These are phyloP conservation scores for Sodiomyces alkalinus DNA, from an alignment of 2,329 filamentous ascomycete genomes.

Conservation along the genomic window DNA sequence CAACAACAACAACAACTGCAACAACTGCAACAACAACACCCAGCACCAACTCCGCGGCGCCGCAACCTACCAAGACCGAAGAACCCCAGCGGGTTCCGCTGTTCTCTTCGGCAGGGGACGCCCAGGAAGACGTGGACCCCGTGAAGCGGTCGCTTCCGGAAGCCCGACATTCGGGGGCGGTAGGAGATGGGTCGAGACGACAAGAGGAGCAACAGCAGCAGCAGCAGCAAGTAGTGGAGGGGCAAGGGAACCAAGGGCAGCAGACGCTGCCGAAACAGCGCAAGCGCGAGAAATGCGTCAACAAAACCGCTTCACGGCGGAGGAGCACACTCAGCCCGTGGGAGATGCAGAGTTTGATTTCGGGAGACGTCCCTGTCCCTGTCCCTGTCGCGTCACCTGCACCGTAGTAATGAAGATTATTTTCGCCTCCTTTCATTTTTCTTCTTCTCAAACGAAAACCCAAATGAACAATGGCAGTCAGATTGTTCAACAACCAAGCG, in stretches of 20 bases:
- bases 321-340: constrained; percentile 62
- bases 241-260: constrained; percentile 6
- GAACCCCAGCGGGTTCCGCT: constrained; percentile 1
- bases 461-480: no score
- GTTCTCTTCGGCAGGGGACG: no score
- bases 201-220: constrained; percentile 2
- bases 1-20: no score
- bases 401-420: no score
- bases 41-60: not conserved
- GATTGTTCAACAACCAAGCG: no score
- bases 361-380: constrained; percentile 16
- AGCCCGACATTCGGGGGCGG: no score
- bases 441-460: no score
- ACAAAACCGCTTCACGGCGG: constrained; percentile 43
- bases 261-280: constrained; percentile 21
- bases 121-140: constrained; percentile 17
- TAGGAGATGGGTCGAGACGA: no score
- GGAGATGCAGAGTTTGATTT: constrained; percentile 54
- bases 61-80: not conserved
- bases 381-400: no score
- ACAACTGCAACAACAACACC: no score
- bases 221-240: not conserved
- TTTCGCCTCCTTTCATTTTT: no score
- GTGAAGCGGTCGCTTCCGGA: constrained; percentile 13
- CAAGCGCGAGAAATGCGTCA: constrained; percentile 36